These are phyloP conservation scores for Bryoglossum gracile DNA, from an alignment of 495 filamentous ascomycete species.

Conservation along the genomic window DNA sequence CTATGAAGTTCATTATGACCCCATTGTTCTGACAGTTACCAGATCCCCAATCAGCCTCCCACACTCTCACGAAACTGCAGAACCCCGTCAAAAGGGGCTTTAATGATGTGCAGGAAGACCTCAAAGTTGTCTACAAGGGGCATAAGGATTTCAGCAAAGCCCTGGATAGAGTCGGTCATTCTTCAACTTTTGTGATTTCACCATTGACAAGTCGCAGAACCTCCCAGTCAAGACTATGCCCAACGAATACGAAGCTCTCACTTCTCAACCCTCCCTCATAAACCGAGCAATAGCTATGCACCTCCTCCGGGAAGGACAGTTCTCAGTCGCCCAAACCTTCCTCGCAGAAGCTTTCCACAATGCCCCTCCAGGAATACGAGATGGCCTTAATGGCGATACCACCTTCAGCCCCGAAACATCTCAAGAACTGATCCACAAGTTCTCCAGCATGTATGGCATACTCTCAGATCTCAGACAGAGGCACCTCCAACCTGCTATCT, in stretches of 20 bases:
- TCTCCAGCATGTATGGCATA: conserved; percentile 85
- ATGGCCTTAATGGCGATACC: too few relatives aligned
- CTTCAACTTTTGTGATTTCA: conserved; percentile 6
- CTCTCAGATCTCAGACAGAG: conserved; percentile 64
- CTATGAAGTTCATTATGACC: not conserved
- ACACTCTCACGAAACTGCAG: conserved; percentile 75
- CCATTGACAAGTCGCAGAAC: conserved; percentile 38
- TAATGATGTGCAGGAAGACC: conserved; percentile 65
- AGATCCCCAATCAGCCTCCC: conserved; percentile 63
- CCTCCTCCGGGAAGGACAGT: conserved; percentile 88
- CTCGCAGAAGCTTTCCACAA: conserved; percentile 19
- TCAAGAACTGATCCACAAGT: conserved; percentile 45
- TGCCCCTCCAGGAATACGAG: too few relatives aligned
- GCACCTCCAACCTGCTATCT: conserved; percentile 75
- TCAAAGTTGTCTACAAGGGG: conserved; percentile 71
- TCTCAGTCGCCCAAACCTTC: conserved; percentile 71
- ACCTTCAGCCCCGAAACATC: conserved; percentile 6
- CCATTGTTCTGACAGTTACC: conserved; percentile 16
- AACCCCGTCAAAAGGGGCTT: conserved; percentile 72
- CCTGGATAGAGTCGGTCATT: conserved; percentile 66
- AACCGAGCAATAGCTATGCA: conserved; percentile 96
- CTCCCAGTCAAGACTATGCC: conserved; percentile 75
- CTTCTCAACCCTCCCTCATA: conserved; percentile 64
- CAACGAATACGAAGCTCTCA: conserved; percentile 75
- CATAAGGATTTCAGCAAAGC: conserved; percentile 76